Conservation (phyloP, 805 yeast genomes). For the Monosporozyma solicola region DNA sequence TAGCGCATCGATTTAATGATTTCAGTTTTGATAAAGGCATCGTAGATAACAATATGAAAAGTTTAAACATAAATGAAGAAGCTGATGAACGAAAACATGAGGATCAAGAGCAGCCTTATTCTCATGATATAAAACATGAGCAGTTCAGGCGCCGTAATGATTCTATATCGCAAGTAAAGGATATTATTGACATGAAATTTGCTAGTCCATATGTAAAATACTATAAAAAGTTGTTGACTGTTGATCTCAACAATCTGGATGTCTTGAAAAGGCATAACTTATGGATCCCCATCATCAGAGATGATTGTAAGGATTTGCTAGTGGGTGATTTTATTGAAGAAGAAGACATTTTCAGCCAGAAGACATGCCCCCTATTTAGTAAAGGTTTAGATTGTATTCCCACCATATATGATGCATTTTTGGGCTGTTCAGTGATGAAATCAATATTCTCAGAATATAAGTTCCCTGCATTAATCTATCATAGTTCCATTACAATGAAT, state of each 20-base stretch:
- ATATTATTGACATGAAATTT: slow-evolving; percentile 4
- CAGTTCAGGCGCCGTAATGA: background rate
- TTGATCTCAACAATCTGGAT: slow-evolving; percentile 13
- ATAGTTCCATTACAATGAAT: slow-evolving; percentile 34
- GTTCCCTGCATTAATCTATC: slow-evolving; percentile 38
- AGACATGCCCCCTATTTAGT: slow-evolving; percentile 19
- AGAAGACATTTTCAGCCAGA: slow-evolving; percentile 7
- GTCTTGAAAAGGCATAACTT: slow-evolving; percentile 19
- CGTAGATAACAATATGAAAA: background rate
- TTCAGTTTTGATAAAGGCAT: background rate
- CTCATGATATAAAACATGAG: background rate
- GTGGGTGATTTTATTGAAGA: background rate
- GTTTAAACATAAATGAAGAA: background rate
- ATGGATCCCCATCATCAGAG: slow-evolving; percentile 23
- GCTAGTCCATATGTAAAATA: slow-evolving; percentile 16
- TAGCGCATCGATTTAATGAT: background rate
- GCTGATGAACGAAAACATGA: background rate
- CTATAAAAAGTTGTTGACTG: slow-evolving; percentile 17
- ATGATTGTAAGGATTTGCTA: slow-evolving; percentile 7
- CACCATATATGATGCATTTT: slow-evolving; percentile 16
- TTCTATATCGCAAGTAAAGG: background rate
- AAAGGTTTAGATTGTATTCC: slow-evolving; percentile 20
- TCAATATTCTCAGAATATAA: slow-evolving; percentile 32
- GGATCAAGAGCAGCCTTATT: background rate
- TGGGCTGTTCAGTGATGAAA: slow-evolving; percentile 20